Evolutionary conservation across 2,329 filamentous ascomycete species (phyloP), one percentile per base, ranked within the genome.

Genomic region (Ceratocystis albifundus): DNA sequence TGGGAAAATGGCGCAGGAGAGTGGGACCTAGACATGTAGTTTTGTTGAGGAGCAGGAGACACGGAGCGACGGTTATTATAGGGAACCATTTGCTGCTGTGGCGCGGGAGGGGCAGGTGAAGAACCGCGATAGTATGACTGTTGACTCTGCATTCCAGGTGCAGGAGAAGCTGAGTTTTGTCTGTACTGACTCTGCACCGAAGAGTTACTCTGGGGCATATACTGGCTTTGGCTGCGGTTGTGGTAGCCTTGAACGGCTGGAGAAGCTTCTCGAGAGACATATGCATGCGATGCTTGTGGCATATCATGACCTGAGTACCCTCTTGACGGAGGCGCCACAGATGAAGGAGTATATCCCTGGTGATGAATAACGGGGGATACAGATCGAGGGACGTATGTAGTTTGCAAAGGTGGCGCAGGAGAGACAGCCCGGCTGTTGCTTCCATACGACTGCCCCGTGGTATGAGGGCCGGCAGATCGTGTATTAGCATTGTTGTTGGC

Each of bases 61-160:
- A 61, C 64, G 25, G 66, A 65, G 44, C 72, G 72, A 17, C 73
- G 71, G 67, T 72, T 67, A 71, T 64, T 65, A 50, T 68, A 68
- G 36, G 63, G 63, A 20, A 41, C 61, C 46, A 66, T 65, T 41
- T 68, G 63, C 64, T 68, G 66, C 1, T 65, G 61, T 5, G 66
- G 70, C 20, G 73, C 71, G 10, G 73, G 73, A 6, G 74, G 75
- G 1, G 72, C 72, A 3, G 75, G 77, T 4, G 76, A 78, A 44
- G 74, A 71, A 12, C 73, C 74, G 69, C 78, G 73, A 68, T 74
- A 67, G 69, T 73, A 75, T 1, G 69, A 69, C 10, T 68, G 66
- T 17, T 62, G 66, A 20, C 59, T 61, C 17, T 73, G 74, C 50
- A 70, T 69, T 57, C 71, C 72, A 22, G 75, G 75, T 2, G 71